Evolutionary conservation across 768 basidiomycete genomes (phyloP).

Genomic region (Pleurotus tuber-regium): DNA sequence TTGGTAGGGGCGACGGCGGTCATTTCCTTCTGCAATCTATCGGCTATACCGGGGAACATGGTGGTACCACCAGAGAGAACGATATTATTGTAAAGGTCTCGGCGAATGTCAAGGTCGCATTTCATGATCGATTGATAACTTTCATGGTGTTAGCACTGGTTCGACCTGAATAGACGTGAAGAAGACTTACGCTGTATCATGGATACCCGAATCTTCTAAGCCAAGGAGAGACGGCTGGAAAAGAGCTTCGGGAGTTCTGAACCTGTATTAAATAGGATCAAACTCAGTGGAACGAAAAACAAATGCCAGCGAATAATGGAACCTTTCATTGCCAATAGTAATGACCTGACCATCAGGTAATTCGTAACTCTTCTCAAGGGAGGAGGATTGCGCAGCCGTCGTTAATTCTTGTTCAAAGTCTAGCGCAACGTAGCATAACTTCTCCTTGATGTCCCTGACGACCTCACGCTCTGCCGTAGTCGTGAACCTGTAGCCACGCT

Average conservation of each 20-base stretch:
- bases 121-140: constrained; percentile 62
- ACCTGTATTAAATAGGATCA: constrained; percentile 64
- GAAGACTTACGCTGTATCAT: constrained; percentile 71
- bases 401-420: constrained; percentile 79
- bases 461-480: constrained; percentile 72
- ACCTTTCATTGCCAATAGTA: constrained; percentile 69
- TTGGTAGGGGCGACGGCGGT: constrained; percentile 78
- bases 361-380: constrained; percentile 74
- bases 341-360: constrained; percentile 72
- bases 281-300: too few relatives aligned
- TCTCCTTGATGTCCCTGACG: constrained; percentile 78
- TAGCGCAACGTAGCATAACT: constrained; percentile 73
- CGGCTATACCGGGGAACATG: constrained; percentile 55
- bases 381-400: constrained; percentile 67
- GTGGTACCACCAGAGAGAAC: constrained; percentile 59
- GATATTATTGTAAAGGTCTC: constrained; percentile 50
- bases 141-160: too few relatives aligned
- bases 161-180: too few relatives aligned
- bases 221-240: constrained; percentile 92
- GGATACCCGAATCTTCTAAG: constrained; percentile 86
- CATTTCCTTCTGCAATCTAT: constrained; percentile 77
- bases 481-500: constrained; percentile 72
- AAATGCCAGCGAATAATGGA: too few relatives aligned
- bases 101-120: constrained; percentile 51
- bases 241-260: constrained; percentile 93